Percentiles rank a stretch among this genome's conserved stretches.
These are phyloP conservation scores for Bolboschoenoplectus hybrid DNA, from an alignment of 202 grass and related monocot species.

Conservation along the genomic window DNA sequence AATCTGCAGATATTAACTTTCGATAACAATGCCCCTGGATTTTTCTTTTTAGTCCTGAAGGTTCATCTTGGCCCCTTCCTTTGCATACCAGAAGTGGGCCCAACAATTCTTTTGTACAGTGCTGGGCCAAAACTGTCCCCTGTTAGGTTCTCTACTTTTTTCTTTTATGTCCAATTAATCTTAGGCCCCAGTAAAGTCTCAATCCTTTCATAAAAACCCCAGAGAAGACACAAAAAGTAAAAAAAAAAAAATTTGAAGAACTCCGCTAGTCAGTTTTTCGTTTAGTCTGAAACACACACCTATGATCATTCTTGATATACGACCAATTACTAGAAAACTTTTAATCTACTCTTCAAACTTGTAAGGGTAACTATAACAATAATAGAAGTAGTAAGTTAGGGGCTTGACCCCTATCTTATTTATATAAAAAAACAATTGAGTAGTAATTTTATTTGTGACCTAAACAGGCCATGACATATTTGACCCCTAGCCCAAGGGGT, in stretches of 20 bases:
- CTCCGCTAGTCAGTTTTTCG: background rate
- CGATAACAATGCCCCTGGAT: background rate
- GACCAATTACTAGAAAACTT: background rate
- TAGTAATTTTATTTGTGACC: conserved; percentile 3
- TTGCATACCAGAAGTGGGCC: conserved; percentile 30
- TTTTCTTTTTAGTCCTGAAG: conserved; percentile 14
- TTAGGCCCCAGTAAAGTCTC: background rate
- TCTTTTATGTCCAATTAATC: conserved; percentile 19
- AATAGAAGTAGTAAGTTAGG: background rate
- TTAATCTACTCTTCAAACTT: conserved; percentile 9
- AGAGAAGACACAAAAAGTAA: background rate
- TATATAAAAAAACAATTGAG: background rate
- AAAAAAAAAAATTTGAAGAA: background rate
- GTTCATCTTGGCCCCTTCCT: background rate
- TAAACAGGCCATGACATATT: conserved; percentile 67
- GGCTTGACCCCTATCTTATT: no score
- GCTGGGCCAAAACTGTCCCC: background rate
- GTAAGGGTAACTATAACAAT: background rate
- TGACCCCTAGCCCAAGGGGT: conserved; percentile 66
- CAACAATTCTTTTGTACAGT: conserved; percentile 1
- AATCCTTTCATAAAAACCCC: background rate
- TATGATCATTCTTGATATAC: background rate
- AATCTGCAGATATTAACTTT: background rate
- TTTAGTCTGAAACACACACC: background rate
- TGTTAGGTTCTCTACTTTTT: background rate